phyloP scores from a whole-genome alignment of 768 basidiomycete genomes.

The Chlorophyllum brunneum region DNA sequence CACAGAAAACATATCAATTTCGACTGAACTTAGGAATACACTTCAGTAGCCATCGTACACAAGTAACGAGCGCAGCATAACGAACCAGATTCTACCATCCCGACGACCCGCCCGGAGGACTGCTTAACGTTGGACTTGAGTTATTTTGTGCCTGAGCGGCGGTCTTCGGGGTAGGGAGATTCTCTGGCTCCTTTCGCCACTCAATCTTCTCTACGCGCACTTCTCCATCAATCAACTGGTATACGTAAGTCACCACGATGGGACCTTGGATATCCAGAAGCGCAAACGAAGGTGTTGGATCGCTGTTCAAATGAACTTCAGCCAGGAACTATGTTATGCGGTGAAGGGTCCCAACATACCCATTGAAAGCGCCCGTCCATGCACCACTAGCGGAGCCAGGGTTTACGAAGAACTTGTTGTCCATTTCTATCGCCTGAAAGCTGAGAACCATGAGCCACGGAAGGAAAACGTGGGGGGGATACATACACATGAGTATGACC shows the following conservation, averaged over 20 bases:
- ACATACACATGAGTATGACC: conserved; percentile 93
- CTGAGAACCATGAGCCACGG: conserved; percentile 31
- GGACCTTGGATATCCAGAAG: conserved; percentile 97
- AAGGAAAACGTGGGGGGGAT: not conserved
- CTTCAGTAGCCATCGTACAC: not conserved
- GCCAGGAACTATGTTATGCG: not conserved
- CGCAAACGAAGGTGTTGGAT: conserved; percentile 91
- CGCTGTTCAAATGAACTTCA: conserved; percentile 39
- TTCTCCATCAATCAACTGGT: conserved; percentile 91
- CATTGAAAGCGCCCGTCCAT: conserved; percentile 76
- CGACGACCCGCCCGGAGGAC: not conserved
- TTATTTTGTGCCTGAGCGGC: conserved; percentile 49
- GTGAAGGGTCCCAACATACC: conserved; percentile 31
- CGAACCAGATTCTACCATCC: conserved; percentile 5
- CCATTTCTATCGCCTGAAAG: conserved; percentile 92
- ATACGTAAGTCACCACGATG: conserved; percentile 96
- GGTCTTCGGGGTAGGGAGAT: conserved; percentile 35
- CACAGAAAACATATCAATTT: too few relatives aligned
- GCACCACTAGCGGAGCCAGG: conserved; percentile 95
- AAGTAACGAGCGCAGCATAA: not conserved
- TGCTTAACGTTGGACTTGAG: conserved; percentile 27
- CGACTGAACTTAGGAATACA: not conserved
- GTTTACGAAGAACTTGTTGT: conserved; percentile 91
- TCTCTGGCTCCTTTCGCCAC: conserved; percentile 62
- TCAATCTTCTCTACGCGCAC: conserved; percentile 92